Percentiles rank a stretch among this genome's conserved stretches.
phyloP scores from a whole-genome alignment of 768 basidiomycete genomes.

The Scleroderma bovista region DNA sequence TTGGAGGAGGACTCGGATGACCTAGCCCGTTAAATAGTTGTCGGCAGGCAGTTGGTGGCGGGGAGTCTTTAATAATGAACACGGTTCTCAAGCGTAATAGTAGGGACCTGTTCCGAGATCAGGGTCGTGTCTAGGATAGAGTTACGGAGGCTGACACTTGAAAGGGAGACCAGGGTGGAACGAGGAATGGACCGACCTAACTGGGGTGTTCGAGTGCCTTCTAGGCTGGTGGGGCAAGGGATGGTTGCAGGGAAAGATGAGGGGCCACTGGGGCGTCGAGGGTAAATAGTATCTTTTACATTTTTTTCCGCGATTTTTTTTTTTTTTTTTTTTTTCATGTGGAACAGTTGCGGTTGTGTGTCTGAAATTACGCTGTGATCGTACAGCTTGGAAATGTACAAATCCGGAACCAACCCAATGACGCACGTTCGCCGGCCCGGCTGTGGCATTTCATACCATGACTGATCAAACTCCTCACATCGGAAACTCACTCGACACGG shows the following conservation, averaged over 20 bases:
- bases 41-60: background rate
- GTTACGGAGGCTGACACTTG: background rate
- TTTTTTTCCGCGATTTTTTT: conserved; percentile 4
- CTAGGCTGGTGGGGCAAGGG: background rate
- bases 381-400: conserved; percentile 16
- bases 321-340: conserved; percentile 18
- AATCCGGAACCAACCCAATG: conserved; percentile 19
- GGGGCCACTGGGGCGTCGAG: conserved; percentile 1
- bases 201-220: background rate
- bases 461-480: conserved; percentile 1
- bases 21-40: background rate
- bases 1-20: background rate
- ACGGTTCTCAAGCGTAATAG: background rate
- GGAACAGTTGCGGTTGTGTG: conserved; percentile 28
- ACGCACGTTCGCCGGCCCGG: conserved; percentile 35
- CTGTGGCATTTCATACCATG: background rate
- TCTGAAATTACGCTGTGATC: conserved; percentile 31
- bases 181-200: background rate
- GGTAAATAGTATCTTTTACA: conserved; percentile 6
- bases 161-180: background rate
- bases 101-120: background rate
- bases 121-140: background rate
- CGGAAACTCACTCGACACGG: background rate
- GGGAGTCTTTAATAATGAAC: background rate
- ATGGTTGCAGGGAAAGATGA: conserved; percentile 7